A percentile compares a stretch with the other conserved stretches of the same genome.
These are phyloP conservation scores for Rubus parviflorus DNA, from an alignment of 306 rosid species.

Conservation along the genomic window DNA sequence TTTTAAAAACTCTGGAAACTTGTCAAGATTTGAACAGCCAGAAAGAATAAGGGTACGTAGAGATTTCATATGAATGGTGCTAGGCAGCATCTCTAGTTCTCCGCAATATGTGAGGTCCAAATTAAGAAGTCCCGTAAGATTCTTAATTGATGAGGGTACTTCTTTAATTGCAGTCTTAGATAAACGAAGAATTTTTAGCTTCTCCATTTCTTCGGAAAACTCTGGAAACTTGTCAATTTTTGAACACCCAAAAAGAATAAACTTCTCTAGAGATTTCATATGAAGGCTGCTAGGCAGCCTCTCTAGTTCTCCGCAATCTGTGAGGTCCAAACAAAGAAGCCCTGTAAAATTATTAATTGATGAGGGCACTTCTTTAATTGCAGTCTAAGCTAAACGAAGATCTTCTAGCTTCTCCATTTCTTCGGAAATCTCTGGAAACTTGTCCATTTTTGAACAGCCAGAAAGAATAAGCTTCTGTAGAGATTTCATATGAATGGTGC, in stretches of 20 bases:
- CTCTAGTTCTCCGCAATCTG: not conserved
- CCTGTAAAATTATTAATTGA: too few species aligned
- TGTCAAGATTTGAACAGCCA: not conserved
- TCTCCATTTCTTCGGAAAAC: too few species aligned
- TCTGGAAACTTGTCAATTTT: too few species aligned
- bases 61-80: not conserved
- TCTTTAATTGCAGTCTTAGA: too few species aligned
- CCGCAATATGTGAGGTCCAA: not conserved
- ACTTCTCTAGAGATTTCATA: not conserved
- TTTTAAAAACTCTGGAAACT: not conserved
- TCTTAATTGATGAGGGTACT: not conserved
- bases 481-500: not conserved
- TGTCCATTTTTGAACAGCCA: not conserved
- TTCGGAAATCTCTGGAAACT: too few species aligned
- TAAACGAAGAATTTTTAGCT: too few species aligned
- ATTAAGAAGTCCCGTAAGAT: too few species aligned
- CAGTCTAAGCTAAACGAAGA: too few species aligned
- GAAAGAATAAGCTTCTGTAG: not conserved
- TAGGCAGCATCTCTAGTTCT: not conserved
- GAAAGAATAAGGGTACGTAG: not conserved
- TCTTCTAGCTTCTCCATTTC: too few species aligned
- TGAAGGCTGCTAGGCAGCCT: slow-evolving; percentile 1
- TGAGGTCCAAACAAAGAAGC: too few species aligned
- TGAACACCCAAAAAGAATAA: not conserved
- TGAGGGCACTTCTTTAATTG: too few species aligned